Evolutionary conservation across 2,329 filamentous ascomycete genomes (phyloP), one percentile per base, ranked within the genome.

Genomic region (Penicillium thymicola): DNA sequence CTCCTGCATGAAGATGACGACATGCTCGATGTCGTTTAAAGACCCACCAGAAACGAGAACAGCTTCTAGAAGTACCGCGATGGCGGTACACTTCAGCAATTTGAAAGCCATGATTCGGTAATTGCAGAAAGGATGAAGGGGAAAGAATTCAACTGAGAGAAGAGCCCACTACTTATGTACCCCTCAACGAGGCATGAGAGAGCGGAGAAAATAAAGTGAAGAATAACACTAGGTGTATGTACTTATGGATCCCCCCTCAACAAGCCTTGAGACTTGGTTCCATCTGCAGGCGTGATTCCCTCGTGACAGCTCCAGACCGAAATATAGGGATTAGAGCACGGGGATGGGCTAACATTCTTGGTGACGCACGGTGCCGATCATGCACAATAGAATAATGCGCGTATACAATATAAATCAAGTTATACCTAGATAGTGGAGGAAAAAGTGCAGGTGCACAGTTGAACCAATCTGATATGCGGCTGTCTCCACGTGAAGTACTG

Each of bases 1-100:
- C 59, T 79, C 79, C 64, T 83, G 81, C 81, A 84, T 84, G 69
- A 83, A 83, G 11, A 83, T 76, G 11, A 83, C 76, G 28, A 83
- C 81, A 79, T 84, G 81, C 25, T 83, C 75, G 55, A 84, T 80
- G 55, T 83, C 81, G 27, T 73, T 74, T 34, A 82, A 69, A 8
- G 78, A 78, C 2, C 72, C 74, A 5, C 72, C 77, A 4, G 57
- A 61, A 28, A 65, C 63, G 13, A 61, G 63, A 16, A 47, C 56
- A 34, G 57, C 62, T 44, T 52, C 57, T 23, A 67, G 44, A 11
- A 67, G 52, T 40, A 66, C 27, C 8, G 57, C 47, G 9, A 69
- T 40, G 32, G 48, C 55, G 34, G 57, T 47, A 21, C 57, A 55
- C 5, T 61, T 36, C 1, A 66, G 51, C 41, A 53, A 30, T 13